phyloP scores from a whole-genome alignment of 495 filamentous ascomycete genomes.

The Neurospora tetraspora region DNA sequence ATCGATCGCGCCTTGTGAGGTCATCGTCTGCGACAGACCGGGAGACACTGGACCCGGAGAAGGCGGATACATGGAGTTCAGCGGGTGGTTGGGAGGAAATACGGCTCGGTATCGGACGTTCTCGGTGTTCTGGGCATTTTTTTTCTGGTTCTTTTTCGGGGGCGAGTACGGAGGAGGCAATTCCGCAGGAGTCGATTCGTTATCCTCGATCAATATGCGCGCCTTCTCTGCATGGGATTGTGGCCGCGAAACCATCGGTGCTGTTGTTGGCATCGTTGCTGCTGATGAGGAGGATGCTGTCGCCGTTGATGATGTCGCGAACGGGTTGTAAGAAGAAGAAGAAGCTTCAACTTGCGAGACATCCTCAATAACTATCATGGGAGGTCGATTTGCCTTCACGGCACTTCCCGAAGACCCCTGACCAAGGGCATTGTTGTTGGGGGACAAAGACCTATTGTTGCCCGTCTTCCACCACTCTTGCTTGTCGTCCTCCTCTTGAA shows the following conservation, averaged over 20 bases:
- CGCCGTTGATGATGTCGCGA: neutral
- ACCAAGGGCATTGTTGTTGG: slow-evolving; percentile 6
- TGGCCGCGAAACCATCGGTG: neutral
- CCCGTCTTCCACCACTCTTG: slow-evolving; percentile 28
- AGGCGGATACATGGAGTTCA: slow-evolving; percentile 29
- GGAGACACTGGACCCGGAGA: slow-evolving; percentile 35
- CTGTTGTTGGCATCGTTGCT: slow-evolving; percentile 13
- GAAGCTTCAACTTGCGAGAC: slow-evolving; percentile 5
- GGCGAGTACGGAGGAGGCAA: slow-evolving; percentile 36
- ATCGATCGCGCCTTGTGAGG: slow-evolving; percentile 33
- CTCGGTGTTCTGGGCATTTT: neutral
- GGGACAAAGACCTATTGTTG: slow-evolving; percentile 18
- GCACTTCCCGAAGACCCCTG: neutral
- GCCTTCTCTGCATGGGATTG: slow-evolving; percentile 29
- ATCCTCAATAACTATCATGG: slow-evolving; percentile 9
- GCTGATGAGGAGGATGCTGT: slow-evolving; percentile 4
- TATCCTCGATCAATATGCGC: slow-evolving; percentile 23
- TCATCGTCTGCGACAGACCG: slow-evolving; percentile 34
- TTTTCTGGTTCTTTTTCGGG: slow-evolving; percentile 11
- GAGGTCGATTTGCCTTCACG: neutral
- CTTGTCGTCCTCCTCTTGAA: neutral
- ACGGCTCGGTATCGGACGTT: slow-evolving; percentile 30
- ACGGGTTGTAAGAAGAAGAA: neutral
- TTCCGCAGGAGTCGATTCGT: slow-evolving; percentile 9
- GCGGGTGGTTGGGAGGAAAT: slow-evolving; percentile 25